Evolutionary conservation across 2,329 filamentous ascomycete genomes (phyloP), one percentile per base, ranked within the genome.

Genomic region (Aphanoascus verrucosus): DNA sequence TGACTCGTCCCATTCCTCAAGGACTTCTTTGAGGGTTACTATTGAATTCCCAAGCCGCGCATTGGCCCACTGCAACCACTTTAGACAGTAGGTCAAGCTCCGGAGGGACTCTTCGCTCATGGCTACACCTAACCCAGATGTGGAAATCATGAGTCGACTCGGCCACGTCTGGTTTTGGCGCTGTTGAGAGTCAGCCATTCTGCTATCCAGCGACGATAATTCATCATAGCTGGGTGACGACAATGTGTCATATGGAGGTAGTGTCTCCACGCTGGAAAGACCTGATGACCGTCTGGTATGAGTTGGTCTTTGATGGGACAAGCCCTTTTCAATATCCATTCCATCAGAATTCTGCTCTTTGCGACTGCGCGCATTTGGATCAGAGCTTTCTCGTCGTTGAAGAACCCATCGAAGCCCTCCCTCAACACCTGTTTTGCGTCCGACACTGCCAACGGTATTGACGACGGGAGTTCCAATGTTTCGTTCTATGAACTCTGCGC

Each of bases 401-500:
- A 96, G 74, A 60, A 94, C 93, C 80, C 89, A 90, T 48, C 93
- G 79, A 12, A 96, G 79, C 53, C 88, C 85, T 53, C 84, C 84
- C 66, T 97, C 90, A 1, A 96, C 86, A 56, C 91, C 91, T 0
- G 91, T 95, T 32, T 84, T 83, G 31, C 88, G 81, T 31, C 88
- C 85, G 5, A 95, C 86, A 0, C 82, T 86, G 12, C 87, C 86
- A 31, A 95, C 86, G 0, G 88, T 93, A 64, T 87, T 93, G 50
- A 87, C 87, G 50, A 96, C 82, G 1, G 88, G 89, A 1, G 85
- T 76, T 11, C 79, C 87, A 49, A 95, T 81, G 60, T 88, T 91
- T 45, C 87, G 84, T 68, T 97, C 91, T 17, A 96, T 83, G 62
- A 94, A 88, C 66, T 95, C 88, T 47, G 88, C 91, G 56, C 89